Evolutionary conservation across 306 rosid genomes (phyloP).

Genomic region (Cercis canadensis): DNA sequence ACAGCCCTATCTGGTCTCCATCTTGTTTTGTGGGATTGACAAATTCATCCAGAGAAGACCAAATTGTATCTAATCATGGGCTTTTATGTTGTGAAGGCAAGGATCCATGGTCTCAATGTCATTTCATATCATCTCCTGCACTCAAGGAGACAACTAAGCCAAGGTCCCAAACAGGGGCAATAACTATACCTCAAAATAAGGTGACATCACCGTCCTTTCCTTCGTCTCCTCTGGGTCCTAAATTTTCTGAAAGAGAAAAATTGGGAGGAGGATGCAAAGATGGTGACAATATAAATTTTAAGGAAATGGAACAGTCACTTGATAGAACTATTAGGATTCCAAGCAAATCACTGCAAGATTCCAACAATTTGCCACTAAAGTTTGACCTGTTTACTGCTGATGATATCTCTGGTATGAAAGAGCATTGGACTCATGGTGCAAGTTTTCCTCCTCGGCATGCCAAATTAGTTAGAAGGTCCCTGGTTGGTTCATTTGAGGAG

Average conservation of each 20-base stretch:
- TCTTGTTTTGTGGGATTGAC: constrained; percentile 50
- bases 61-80: constrained; percentile 39
- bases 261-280: constrained; percentile 36
- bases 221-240: constrained; percentile 77
- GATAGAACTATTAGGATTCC: constrained; percentile 41
- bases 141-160: constrained; percentile 37
- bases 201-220: constrained; percentile 53
- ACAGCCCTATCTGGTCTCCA: constrained; percentile 47
- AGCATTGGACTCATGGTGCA: constrained; percentile 44
- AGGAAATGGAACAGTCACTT: constrained; percentile 55
- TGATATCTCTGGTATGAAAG: constrained; percentile 43
- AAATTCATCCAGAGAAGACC: constrained; percentile 44
- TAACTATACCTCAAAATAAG: constrained; percentile 48
- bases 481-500: constrained; percentile 92
- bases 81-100: constrained; percentile 38
- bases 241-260: constrained; percentile 45
- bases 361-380: constrained; percentile 44
- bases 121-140: constrained; percentile 40
- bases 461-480: constrained; percentile 62
- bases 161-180: constrained; percentile 40
- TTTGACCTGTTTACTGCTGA: constrained; percentile 43
- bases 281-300: constrained; percentile 44
- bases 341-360: constrained; percentile 41
- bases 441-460: constrained; percentile 49
- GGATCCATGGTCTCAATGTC: constrained; percentile 37